Conservation (phyloP, 2,329 filamentous ascomycete genomes). For the Aschersonia sp. region DNA sequence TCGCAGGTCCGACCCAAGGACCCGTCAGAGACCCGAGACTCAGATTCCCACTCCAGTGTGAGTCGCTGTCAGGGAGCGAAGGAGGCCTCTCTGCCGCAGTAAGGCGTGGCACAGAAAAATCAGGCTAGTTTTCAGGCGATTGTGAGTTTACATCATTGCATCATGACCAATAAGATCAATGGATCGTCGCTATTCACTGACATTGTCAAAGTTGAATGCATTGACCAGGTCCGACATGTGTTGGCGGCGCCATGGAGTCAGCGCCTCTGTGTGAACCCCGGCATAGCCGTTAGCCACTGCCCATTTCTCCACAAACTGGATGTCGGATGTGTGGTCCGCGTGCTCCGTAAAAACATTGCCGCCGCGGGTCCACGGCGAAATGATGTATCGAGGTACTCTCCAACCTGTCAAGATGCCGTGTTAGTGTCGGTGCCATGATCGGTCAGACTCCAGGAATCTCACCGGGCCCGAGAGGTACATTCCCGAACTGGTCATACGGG, state of each 20-base stretch:
- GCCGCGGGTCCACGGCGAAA: conserved; percentile 38
- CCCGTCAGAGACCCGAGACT: conserved; percentile 7
- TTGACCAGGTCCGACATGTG: conserved; percentile 16
- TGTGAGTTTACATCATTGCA: not conserved
- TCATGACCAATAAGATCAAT: too few relatives aligned
- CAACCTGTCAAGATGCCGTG: conserved; percentile 12
- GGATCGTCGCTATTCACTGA: not conserved
- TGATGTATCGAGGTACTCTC: conserved; percentile 35
- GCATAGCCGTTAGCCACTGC: conserved; percentile 14
- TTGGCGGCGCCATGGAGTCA: conserved; percentile 12
- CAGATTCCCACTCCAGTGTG: conserved; percentile 5
- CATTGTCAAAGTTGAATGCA: conserved; percentile 25
- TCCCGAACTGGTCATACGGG: conserved; percentile 14
- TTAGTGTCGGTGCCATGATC: not conserved
- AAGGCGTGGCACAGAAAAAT: conserved; percentile 4
- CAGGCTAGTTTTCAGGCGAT: conserved; percentile 2
- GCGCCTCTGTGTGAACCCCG: conserved; percentile 14
- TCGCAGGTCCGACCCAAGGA: conserved; percentile 7
- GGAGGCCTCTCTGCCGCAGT: conserved; percentile 1
- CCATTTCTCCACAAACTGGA: conserved; percentile 36
- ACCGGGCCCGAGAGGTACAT: conserved; percentile 15
- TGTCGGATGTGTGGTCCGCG: conserved; percentile 37
- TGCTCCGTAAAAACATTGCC: conserved; percentile 37
- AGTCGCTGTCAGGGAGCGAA: conserved; percentile 1
- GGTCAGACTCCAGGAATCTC: conserved; percentile 1